These are phyloP conservation scores for Apophysomyces sp. DNA, from an alignment of 371 early-diverging fungal species.

Conservation along the genomic window DNA sequence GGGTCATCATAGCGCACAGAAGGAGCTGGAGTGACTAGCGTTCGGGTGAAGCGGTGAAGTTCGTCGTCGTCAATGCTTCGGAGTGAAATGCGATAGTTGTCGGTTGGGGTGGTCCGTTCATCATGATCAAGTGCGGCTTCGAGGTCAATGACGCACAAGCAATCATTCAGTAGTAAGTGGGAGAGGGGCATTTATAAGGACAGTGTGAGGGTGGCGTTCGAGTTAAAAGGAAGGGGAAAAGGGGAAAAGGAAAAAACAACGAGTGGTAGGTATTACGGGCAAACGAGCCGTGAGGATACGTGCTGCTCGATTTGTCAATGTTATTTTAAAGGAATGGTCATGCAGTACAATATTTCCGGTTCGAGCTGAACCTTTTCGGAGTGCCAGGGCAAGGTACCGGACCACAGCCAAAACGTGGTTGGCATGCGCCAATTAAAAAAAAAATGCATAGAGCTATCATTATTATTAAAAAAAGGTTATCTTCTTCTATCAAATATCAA, in stretches of 20 bases:
- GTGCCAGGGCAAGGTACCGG: too few relatives aligned
- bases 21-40: conserved; percentile 18
- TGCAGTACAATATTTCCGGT: neutral
- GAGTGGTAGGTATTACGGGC: neutral
- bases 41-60: conserved; percentile 19
- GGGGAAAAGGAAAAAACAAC: neutral
- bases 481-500: too few relatives aligned
- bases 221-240: neutral
- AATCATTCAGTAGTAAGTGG: neutral
- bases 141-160: neutral
- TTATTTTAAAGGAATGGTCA: neutral
- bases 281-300: neutral
- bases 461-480: too few relatives aligned
- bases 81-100: conserved; percentile 17
- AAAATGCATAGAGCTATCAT: too few relatives aligned
- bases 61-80: conserved; percentile 28
- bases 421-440: too few relatives aligned
- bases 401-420: too few relatives aligned
- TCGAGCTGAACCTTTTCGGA: too few relatives aligned
- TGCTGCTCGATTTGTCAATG: neutral
- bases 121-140: neutral
- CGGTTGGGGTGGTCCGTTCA: neutral
- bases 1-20: neutral
- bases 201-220: neutral
- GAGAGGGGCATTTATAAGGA: conserved; percentile 1